Percentiles rank a stretch among this genome's conserved stretches.
Evolutionary conservation across 345 rosid species (phyloP).

Genomic region (Camelina neglecta): DNA sequence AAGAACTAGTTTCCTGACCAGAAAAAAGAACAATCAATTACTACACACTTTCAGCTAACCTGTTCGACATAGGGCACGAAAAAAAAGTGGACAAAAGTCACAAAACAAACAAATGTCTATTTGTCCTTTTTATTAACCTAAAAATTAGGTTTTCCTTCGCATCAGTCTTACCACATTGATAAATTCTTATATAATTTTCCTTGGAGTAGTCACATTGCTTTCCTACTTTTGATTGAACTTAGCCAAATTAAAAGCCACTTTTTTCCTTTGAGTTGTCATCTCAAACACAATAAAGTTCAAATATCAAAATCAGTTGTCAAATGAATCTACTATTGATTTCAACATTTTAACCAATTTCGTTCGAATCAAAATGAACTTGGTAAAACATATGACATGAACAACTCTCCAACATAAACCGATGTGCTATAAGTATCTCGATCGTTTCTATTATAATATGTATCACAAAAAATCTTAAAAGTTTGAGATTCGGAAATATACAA

Average conservation of each 20-base stretch:
- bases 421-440: constrained; percentile 17
- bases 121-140: constrained; percentile 32
- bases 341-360: constrained; percentile 23
- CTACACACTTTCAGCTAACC: no score
- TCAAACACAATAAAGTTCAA: constrained; percentile 33
- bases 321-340: constrained; percentile 24
- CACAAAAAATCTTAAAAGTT: not conserved
- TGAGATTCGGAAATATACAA: constrained; percentile 28
- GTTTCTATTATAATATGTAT: constrained; percentile 1
- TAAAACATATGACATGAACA: constrained; percentile 18
- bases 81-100: constrained; percentile 18
- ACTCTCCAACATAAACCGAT: constrained; percentile 9
- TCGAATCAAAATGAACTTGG: constrained; percentile 6
- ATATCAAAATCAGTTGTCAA: constrained; percentile 32
- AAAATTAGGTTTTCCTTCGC: constrained; percentile 38
- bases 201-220: constrained; percentile 37
- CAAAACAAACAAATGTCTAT: constrained; percentile 32
- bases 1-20: no score
- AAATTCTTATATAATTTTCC: not conserved
- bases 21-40: no score
- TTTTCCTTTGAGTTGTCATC: constrained; percentile 34
- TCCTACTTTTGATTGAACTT: constrained; percentile 39
- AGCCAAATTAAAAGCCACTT: constrained; percentile 19
- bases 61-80: no score
- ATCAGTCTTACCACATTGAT: constrained; percentile 36